Base-by-base conservation (phyloP, 352 stramenopile genomes). In the Hyaloperonospora arabidopsidis region DNA sequence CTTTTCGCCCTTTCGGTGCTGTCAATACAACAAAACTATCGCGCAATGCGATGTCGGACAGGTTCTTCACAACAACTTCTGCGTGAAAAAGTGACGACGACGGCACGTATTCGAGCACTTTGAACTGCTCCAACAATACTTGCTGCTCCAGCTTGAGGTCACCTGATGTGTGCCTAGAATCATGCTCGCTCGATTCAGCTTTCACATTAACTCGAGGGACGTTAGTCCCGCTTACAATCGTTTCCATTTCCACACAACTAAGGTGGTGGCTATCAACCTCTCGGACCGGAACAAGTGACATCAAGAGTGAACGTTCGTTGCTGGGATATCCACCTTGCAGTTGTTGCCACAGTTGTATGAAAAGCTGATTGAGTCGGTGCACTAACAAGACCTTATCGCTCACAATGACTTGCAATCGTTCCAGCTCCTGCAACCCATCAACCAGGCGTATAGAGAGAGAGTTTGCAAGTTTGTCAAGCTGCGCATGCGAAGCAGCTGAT, bases 381-480 rank as follows among this genome's bases (percentile, higher is more conserved):
- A 55, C 29, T 47, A 82, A 58, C 8, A 50, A 39, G 19, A 44
- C n/a, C 51, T 89, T 89, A 22, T 84, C 76, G 0, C 41, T 52
- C 11, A 70, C 52, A 34, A 86, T 57, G 0, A 61, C 25, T 19
- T 73, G 48, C 18, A 87, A 65, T 13, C 76, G 70, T 36, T 72
- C 32, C 7, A 76, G 50, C 23, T 76, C 64, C 11, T 59, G 34
- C 2, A 70, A 21, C 13, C 73, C 79, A 32, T 67, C 63, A 10
- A 52, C 47, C 18, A 85, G 46, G 23, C 79, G 72, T 25, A 54
- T 53, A 19, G 69, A 49, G 0, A 89, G 54, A 18, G 74, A 86
- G n/a, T 53, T 54, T 5, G 62, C 54, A 15, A 89, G 49, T 29
- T 69, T 67, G 0, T 18, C 35, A n/a, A 89, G 64, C n/a, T 87